A percentile compares a stretch with the other conserved stretches of the same genome.
These are phyloP conservation scores for Colletotrichum musicola DNA, from an alignment of 2,329 filamentous ascomycete species.

Conservation along the genomic window DNA sequence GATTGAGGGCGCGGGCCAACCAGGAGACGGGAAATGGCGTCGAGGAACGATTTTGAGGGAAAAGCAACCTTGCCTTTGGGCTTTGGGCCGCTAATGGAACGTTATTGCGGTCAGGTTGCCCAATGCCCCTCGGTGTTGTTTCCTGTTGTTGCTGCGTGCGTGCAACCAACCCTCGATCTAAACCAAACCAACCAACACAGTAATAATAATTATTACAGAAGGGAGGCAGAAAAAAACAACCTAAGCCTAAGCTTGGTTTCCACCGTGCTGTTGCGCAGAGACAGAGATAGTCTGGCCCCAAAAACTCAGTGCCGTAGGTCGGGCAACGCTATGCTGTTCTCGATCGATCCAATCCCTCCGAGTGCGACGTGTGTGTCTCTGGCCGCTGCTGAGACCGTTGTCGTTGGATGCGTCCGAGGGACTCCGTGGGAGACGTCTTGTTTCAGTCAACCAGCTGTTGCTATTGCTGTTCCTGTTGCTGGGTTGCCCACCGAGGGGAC, in stretches of 20 bases:
- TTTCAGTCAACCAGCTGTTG: slow-evolving; percentile 20
- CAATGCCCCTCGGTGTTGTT: background rate
- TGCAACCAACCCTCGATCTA: no score
- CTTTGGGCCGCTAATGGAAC: slow-evolving; percentile 13
- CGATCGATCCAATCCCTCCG: slow-evolving; percentile 4
- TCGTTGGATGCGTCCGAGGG: slow-evolving; percentile 32
- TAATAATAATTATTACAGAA: no score
- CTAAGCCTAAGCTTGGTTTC: background rate
- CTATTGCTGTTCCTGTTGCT: background rate
- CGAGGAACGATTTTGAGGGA: slow-evolving; percentile 25
- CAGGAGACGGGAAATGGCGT: slow-evolving; percentile 20
- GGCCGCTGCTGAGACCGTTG: slow-evolving; percentile 24
- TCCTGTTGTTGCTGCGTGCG: background rate
- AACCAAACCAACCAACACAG: no score
- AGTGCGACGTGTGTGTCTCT: background rate
- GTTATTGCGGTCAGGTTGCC: background rate
- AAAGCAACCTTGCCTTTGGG: background rate
- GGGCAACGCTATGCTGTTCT: slow-evolving; percentile 30
- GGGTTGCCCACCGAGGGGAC: slow-evolving; percentile 17
- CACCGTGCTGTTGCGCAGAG: no score
- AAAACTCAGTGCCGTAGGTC: slow-evolving; percentile 16
- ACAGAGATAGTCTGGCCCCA: no score
- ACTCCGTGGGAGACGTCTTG: slow-evolving; percentile 19
- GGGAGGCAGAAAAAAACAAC: background rate
- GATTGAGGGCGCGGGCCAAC: slow-evolving; percentile 28